Evolutionary conservation across 345 rosid species (phyloP), one percentile per base, ranked within the genome.

Genomic region (Pseudoturritis turrita): DNA sequence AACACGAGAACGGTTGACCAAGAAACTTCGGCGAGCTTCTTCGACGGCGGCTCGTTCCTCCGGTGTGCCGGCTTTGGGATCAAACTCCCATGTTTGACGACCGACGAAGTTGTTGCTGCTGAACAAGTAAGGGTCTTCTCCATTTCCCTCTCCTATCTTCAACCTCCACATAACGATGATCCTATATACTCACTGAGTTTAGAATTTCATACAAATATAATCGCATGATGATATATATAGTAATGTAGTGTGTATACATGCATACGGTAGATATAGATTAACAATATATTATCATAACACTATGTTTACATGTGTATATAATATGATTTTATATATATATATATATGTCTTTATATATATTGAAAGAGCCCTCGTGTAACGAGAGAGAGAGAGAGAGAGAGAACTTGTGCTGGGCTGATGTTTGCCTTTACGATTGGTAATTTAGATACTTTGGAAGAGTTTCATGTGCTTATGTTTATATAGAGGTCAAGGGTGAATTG

Each of bases 1-100:
- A 43, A 80, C 82, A 5, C 50, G 79, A 25, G 18, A 35, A 11
- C 83, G 86, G 62, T 77, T 77, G 0, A 28, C 39, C 45, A 65
- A 53, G 55, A 51, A 85, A 19, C 10, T 36, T 23, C 69, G 82
- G 28, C 88, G 88, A 81, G 85, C 83, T 29, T 80, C 78, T 51
- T 78, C 81, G 0, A 81, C 81, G n/a, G 72, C 72, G 6, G 71
- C 72, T 67, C 82, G 74, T 47, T 83, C 87, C 50, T 85, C 77
- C n/a, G 74, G 64, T 10, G 83, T 71, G 1, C 85, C 84, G 3
- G 81, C 80, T 0, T 83, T 31, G 1, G 80, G 81, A 59, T 79
- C 83, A 52, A 81, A 85, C 46, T 81, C 82, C 85, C 85, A 81
- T 23, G 78, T 77, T 60, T 85, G 83, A 11, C 85, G 78, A 18